These are phyloP conservation scores for Aspergillus unguis DNA, from an alignment of 2,329 filamentous ascomycete genomes.

Conservation along the genomic window DNA sequence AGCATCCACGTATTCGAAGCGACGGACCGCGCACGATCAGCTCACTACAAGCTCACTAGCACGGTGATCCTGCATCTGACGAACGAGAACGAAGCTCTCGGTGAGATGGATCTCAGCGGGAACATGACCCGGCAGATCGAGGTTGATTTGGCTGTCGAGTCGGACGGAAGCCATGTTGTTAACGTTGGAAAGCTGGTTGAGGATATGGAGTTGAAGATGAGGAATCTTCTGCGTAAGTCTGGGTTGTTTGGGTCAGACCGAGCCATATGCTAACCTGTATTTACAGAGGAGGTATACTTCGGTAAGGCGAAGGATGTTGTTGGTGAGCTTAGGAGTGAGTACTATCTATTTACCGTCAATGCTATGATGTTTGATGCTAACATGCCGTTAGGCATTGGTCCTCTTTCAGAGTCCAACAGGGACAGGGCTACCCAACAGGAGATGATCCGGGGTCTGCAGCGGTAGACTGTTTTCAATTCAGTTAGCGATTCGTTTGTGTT, in stretches of 20 bases:
- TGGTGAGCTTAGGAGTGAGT: constrained; percentile 79
- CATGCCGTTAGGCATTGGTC: constrained; percentile 56
- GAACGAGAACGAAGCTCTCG: constrained; percentile 64
- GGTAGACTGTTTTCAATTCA: constrained; percentile 23
- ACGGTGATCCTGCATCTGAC: constrained; percentile 92
- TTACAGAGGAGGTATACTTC: constrained; percentile 88
- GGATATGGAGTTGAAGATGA: constrained; percentile 99
- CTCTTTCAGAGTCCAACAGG: constrained; percentile 76
- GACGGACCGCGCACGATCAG: constrained; percentile 82
- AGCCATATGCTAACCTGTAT: constrained; percentile 15
- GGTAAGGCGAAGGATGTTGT: constrained; percentile 99
- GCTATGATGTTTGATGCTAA: constrained; percentile 11
- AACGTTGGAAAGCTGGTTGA: constrained; percentile 94
- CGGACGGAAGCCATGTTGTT: constrained; percentile 87
- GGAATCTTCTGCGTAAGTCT: constrained; percentile 73
- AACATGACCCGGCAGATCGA: constrained; percentile 98
- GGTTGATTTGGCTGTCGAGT: constrained; percentile 82
- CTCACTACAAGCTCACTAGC: constrained; percentile 96
- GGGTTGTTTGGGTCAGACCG: neutral
- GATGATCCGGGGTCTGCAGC: constrained; percentile 66
- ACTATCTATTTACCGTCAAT: neutral
- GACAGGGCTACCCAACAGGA: constrained; percentile 84
- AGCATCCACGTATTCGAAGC: constrained; percentile 98
- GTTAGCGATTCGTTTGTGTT: constrained; percentile 4
- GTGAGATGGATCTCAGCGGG: constrained; percentile 86